These are phyloP conservation scores for Lentinula aciculospora DNA, from an alignment of 768 basidiomycete genomes.

Conservation along the genomic window DNA sequence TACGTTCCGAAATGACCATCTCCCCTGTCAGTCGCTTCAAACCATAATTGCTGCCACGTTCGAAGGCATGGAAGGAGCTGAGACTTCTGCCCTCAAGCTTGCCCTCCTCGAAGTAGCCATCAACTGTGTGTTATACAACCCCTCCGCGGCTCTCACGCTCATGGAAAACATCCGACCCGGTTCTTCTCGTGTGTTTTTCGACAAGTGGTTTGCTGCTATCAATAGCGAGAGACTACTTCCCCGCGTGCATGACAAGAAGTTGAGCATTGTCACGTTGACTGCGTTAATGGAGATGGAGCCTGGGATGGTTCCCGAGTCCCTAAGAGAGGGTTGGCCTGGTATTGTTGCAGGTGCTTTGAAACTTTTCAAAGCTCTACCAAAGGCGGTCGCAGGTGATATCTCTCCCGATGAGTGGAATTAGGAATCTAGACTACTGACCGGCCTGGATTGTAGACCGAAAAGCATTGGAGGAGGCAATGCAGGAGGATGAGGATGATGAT, in stretches of 20 bases:
- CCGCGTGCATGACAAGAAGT: constrained; percentile 87
- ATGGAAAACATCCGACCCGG: constrained; percentile 60
- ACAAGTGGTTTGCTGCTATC: constrained; percentile 78
- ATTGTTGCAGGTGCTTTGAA: constrained; percentile 67
- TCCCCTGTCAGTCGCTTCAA: constrained; percentile 50
- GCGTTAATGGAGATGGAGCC: constrained; percentile 70
- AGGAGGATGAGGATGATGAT: constrained; percentile 35
- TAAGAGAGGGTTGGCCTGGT: constrained; percentile 70
- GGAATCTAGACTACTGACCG: too few species aligned
- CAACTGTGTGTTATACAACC: constrained; percentile 81
- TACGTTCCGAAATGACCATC: constrained; percentile 2
- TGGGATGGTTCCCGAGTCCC: constrained; percentile 43
- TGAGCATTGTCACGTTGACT: constrained; percentile 71
- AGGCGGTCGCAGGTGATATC: constrained; percentile 61
- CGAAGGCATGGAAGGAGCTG: constrained; percentile 49
- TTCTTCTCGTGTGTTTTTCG: constrained; percentile 72
- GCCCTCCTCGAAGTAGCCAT: constrained; percentile 81
- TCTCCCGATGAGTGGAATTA: too few species aligned
- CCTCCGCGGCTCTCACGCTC: constrained; percentile 66
- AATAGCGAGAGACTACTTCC: constrained; percentile 55
- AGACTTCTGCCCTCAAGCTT: constrained; percentile 62
- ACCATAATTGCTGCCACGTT: constrained; percentile 60
- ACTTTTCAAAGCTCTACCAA: constrained; percentile 74
- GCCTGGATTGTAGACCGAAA: constrained; percentile 40
- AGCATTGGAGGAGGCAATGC: constrained; percentile 47